These are phyloP conservation scores for Penicillium longicatenatum DNA, from an alignment of 495 filamentous ascomycete species.

Conservation along the genomic window DNA sequence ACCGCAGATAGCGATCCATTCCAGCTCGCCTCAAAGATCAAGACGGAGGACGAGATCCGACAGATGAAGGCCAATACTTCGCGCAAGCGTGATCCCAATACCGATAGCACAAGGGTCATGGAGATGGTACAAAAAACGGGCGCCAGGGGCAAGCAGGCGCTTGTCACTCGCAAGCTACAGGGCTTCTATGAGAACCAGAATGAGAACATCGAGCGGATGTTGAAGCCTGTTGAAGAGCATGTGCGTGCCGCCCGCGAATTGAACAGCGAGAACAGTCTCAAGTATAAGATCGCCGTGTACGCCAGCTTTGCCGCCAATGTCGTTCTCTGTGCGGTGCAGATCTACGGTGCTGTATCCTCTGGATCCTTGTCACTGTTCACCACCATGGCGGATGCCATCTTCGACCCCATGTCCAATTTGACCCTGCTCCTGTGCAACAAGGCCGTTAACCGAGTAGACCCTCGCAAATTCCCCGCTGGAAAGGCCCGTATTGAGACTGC, in stretches of 20 bases:
- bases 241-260: slow-evolving; percentile 76
- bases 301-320: slow-evolving; percentile 90
- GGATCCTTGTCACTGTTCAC: slow-evolving; percentile 93
- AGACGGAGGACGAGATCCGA: slow-evolving; percentile 75
- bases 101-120: slow-evolving; percentile 36
- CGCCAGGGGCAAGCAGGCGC: slow-evolving; percentile 30
- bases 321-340: slow-evolving; percentile 72
- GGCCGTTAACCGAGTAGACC: slow-evolving; percentile 84
- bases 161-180: slow-evolving; percentile 63
- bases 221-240: slow-evolving; percentile 94
- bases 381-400: slow-evolving; percentile 95
- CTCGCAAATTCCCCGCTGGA: slow-evolving; percentile 87
- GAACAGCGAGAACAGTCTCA: slow-evolving; percentile 76
- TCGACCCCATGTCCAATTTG: slow-evolving; percentile 90
- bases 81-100: slow-evolving; percentile 65
- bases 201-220: slow-evolving; percentile 84
- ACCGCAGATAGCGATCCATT: slow-evolving; percentile 74
- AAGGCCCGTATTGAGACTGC: slow-evolving; percentile 95
- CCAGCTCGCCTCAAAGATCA: slow-evolving; percentile 75
- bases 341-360: slow-evolving; percentile 86
- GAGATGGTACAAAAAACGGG: slow-evolving; percentile 20
- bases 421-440: slow-evolving; percentile 86
- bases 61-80: slow-evolving; percentile 81
- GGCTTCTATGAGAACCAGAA: slow-evolving; percentile 92
- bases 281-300: slow-evolving; percentile 85